Base-by-base conservation (phyloP, 2,329 filamentous ascomycete species). In the Capronia epimyces region DNA sequence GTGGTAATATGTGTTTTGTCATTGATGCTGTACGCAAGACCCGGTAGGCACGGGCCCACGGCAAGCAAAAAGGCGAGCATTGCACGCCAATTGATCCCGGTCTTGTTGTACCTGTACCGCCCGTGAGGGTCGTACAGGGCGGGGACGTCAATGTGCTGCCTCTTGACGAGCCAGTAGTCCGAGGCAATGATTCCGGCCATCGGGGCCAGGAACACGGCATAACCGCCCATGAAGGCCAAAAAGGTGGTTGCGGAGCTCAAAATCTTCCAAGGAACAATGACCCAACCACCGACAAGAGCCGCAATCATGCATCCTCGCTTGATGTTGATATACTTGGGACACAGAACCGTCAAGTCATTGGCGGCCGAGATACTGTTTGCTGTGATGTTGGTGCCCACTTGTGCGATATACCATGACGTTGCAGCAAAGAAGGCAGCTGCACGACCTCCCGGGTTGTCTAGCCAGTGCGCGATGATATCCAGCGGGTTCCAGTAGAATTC, bases 281-380 rank as follows among this genome's bases (percentile, higher is more conserved):
- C 69, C 71, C 69, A 76, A 10, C 65, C 65, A 42, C 60, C 64
- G 53, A 73, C 50, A 2, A 74, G 50, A 2, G 72, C 69, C 39
- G 68, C 72, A 29, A 60, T 49, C 22, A 60, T 50, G 16, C 43
- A 71, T 0, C 74, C 75, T 2, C 75, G 68, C 13, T 72, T 67
- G 49, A 78, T 75, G 63, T 80, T 78, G 61, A 80, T 65, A 58
- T 71, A 79, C 31, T 69, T 68, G 0, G 78, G 78, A 31, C 76
- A 72, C 7, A 80, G 61, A 1, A 74, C 73, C 0, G 73, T 75
- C 46, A 79, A 61, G 60, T 80, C 77, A 52, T 78, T 80, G 25
- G 75, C 76, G 15, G 72, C 74, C 0, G 73, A 74, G 52, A 80
- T 71, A 0, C 68, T 71, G 61, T 80, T 80, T 2, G 75, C 75